These are phyloP conservation scores for Kazachstania sp. DNA, from an alignment of 1,139 yeast genomes.

Conservation along the genomic window DNA sequence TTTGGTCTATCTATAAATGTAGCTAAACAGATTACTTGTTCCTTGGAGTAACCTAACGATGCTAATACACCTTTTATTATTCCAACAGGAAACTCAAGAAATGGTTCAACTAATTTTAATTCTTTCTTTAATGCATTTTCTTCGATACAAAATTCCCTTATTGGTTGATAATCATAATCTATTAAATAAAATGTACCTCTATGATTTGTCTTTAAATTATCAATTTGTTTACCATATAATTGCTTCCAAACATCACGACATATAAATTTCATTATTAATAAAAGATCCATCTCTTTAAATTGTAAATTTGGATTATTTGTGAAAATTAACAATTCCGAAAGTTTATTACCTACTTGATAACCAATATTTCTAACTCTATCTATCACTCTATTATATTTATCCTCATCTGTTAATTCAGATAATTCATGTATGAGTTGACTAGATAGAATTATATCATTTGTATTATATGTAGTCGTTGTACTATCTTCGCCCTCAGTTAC, in stretches of 20 bases:
- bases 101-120: conserved; percentile 38
- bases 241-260: conserved; percentile 88
- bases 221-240: conserved; percentile 78
- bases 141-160: conserved; percentile 19
- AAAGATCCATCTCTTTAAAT: conserved; percentile 46
- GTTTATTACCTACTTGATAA: conserved; percentile 60
- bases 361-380: conserved; percentile 64
- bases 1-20: conserved; percentile 24
- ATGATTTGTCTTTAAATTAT: conserved; percentile 85
- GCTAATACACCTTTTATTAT: conserved; percentile 66
- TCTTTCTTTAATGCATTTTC: conserved; percentile 24
- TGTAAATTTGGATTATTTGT: conserved; percentile 40
- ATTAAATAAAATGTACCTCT: conserved; percentile 40
- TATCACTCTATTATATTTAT: conserved; percentile 45
- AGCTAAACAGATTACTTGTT: conserved; percentile 23
- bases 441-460: conserved; percentile 14
- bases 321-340: conserved; percentile 65
- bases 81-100: conserved; percentile 77
- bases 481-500: not conserved
- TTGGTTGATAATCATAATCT: conserved; percentile 26
- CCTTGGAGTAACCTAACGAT: conserved; percentile 25
- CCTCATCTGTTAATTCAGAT: conserved; percentile 15
- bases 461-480: conserved; percentile 22
- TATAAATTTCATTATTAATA: conserved; percentile 82
- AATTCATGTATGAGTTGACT: conserved; percentile 20